These are phyloP conservation scores for Mycena latifolia DNA, from an alignment of 768 basidiomycete species.

Conservation along the genomic window DNA sequence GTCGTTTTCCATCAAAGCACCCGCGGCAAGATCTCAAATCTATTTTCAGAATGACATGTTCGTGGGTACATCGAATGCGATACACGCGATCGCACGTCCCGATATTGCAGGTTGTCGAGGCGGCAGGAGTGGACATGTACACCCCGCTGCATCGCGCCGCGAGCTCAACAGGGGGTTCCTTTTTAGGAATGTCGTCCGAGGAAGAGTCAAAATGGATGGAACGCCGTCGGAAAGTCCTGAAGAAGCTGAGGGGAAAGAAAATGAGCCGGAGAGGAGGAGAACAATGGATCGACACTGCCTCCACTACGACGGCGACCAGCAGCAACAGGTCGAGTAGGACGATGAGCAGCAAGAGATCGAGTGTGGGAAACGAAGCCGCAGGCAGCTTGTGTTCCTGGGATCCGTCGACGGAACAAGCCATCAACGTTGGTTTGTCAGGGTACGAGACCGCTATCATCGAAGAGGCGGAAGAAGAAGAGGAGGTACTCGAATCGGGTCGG, in stretches of 20 bases:
- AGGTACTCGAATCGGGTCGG: too few relatives aligned
- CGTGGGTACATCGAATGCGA: constrained; percentile 75
- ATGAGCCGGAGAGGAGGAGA: constrained; percentile 27
- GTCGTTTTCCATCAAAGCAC: constrained; percentile 30
- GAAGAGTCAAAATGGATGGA: constrained; percentile 36
- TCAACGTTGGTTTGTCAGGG: constrained; percentile 27
- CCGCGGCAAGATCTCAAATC: constrained; percentile 9
- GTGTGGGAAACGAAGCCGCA: background rate
- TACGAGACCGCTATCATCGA: constrained; percentile 26
- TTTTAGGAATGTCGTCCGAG: constrained; percentile 29
- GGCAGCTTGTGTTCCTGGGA: constrained; percentile 30
- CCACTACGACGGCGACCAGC: constrained; percentile 8
- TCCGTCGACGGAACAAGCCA: constrained; percentile 22
- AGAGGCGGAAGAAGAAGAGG: constrained; percentile 33
- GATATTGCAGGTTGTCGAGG: constrained; percentile 63
- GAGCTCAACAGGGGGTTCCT: constrained; percentile 28
- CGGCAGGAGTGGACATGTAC: constrained; percentile 57
- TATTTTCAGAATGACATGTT: constrained; percentile 56
- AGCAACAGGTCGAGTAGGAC: constrained; percentile 1
- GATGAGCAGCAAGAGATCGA: constrained; percentile 1
- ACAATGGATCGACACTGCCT: constrained; percentile 25
- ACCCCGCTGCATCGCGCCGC: constrained; percentile 18
- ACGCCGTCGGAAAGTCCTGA: constrained; percentile 25
- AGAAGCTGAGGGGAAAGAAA: constrained; percentile 30
- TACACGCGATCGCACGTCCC: constrained; percentile 69